phyloP scores from a whole-genome alignment of 371 early-diverging fungal genomes.

The Mortierella sp. region DNA sequence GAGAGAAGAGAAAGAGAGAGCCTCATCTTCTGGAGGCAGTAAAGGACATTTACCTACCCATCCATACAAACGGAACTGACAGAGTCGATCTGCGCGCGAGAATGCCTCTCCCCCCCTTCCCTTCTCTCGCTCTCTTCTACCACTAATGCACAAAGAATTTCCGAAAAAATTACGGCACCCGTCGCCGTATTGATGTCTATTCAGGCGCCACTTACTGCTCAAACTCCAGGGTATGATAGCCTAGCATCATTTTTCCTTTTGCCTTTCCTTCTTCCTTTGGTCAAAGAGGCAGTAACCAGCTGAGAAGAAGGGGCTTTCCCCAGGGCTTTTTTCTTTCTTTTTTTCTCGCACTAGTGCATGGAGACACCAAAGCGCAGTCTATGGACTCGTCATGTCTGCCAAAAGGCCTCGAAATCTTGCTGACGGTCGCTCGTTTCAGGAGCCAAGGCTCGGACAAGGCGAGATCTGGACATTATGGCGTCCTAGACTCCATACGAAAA shows the following conservation, averaged over 20 bases:
- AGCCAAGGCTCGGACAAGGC: too few species aligned
- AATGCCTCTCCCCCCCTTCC: background rate
- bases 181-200: too few species aligned
- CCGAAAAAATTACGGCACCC: too few species aligned
- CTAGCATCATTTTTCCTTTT: background rate
- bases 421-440: too few species aligned
- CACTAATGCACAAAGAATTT: background rate
- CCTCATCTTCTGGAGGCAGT: background rate
- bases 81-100: background rate
- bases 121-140: background rate
- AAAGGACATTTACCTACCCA: slow-evolving; percentile 6
- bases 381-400: too few species aligned
- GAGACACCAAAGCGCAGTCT: too few species aligned
- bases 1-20: slow-evolving; percentile 13
- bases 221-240: too few species aligned
- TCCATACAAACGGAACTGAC: background rate
- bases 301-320: background rate
- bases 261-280: background rate
- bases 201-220: too few species aligned
- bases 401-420: too few species aligned
- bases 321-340: background rate
- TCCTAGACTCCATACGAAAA: background rate
- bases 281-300: too few species aligned
- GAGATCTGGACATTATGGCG: too few species aligned
- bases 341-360: background rate